Base-by-base conservation (phyloP, 192 early-diverging fungal genomes). In the Coemansia sp. region DNA sequence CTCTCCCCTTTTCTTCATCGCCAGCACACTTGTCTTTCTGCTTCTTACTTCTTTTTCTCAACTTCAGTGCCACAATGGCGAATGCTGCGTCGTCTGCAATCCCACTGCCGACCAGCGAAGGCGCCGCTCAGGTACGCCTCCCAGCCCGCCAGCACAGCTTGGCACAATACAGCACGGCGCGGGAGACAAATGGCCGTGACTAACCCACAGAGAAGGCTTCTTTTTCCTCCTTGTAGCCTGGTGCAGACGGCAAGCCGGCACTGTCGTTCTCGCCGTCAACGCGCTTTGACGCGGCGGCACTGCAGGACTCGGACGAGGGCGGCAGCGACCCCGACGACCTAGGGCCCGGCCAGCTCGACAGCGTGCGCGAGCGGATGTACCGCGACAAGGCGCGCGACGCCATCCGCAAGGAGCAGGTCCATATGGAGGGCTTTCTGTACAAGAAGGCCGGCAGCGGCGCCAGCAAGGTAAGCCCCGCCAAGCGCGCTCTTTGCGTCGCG, bases 241-340 rank as follows among this genome's bases (percentile, higher is more conserved):
- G n/a, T 18, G 13, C 55, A 11, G 45, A 50, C 9, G 44, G 35
- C 37, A 37, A 38, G 36, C 60, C 60, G 13, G 67, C 21, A 23
- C 52, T 71, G 42, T 60, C 54, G 28, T 71, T 71, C 42, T 51
- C 67, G 32, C 54, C 67, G 16, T 71, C 67, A 25, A 71, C 67
- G 38, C 47, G 49, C 44, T 71, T 71, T 31, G 44, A 56, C 0
- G 44, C 9, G 34, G 14, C 39, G 20, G 5, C 31, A 9, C 34
- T 47, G 32, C 32, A 32, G 14, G 67, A 71, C 13, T 71, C 67
- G 22, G 67, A 71, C 14, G 67, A 64, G 12, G 44, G 27, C 3
- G 60, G 13, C 26, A 71, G 60, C 44, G 67, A 71, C 67, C 47
- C 67, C 10, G 67, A 71, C 40, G 67, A 71, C 52, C 42, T 55